Evolutionary conservation across 1,284 basidiomycete species (phyloP).

Genomic region (Stygiomarasmius scandens): DNA sequence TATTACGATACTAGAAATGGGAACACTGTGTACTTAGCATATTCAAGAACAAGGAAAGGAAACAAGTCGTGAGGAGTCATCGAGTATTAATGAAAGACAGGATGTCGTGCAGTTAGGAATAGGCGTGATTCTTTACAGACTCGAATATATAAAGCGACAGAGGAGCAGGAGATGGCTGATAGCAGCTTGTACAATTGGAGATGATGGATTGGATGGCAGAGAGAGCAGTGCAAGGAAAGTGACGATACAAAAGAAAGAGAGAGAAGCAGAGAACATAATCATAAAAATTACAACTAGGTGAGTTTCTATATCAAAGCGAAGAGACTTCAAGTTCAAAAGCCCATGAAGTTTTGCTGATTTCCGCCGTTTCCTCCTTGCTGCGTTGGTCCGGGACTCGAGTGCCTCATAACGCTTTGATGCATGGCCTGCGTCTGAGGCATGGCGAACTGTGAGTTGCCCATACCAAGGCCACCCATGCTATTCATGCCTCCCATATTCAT

Average conservation of each 20-base stretch:
- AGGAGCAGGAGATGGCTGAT: not conserved
- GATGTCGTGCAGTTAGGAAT: not conserved
- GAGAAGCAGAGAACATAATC: not conserved
- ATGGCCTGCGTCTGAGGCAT: slow-evolving; percentile 67
- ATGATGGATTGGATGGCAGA: not conserved
- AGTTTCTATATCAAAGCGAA: slow-evolving; percentile 16
- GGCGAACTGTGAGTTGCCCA: slow-evolving; percentile 48
- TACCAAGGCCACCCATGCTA: slow-evolving; percentile 21
- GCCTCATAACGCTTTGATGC: slow-evolving; percentile 79
- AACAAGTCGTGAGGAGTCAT: slow-evolving; percentile 15
- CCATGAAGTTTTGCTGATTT: slow-evolving; percentile 56
- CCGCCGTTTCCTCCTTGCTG: slow-evolving; percentile 15
- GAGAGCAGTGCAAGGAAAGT: no score
- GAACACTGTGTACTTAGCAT: slow-evolving; percentile 18
- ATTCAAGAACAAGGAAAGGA: slow-evolving; percentile 25
- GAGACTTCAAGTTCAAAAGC: slow-evolving; percentile 39
- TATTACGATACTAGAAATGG: slow-evolving; percentile 49
- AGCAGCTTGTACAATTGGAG: not conserved
- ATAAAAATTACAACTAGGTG: not conserved
- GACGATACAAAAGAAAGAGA: not conserved
- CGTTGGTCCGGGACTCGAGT: slow-evolving; percentile 67
- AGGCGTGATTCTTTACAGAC: slow-evolving; percentile 3
- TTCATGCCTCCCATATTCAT: slow-evolving; percentile 37
- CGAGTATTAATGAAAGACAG: not conserved
- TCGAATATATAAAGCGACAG: slow-evolving; percentile 11